Evolutionary conservation across 2,329 filamentous ascomycete species (phyloP).

Genomic region (Trichoderma pleuroti): DNA sequence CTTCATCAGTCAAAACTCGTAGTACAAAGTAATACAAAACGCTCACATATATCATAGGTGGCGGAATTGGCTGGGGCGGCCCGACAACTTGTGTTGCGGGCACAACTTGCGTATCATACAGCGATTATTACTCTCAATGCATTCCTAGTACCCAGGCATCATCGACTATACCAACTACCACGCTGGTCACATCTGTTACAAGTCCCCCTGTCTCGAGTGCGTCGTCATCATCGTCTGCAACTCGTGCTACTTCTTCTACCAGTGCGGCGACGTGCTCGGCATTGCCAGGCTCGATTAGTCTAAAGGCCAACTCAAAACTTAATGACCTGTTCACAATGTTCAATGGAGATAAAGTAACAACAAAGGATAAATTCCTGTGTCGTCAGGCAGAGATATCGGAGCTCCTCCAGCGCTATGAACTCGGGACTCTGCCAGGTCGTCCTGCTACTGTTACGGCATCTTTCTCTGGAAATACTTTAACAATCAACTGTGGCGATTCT

Average conservation of each 20-base stretch:
- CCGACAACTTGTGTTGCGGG: conserved; percentile 4
- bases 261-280: not conserved
- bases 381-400: not conserved
- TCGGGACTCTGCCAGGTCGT: conserved; percentile 1
- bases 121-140: not conserved
- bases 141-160: not conserved
- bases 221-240: not conserved
- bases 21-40: not conserved
- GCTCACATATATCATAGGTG: not conserved
- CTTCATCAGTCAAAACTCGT: not conserved
- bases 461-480: conserved; percentile 9
- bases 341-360: not conserved
- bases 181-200: not conserved
- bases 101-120: not conserved
- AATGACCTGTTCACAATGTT: conserved; percentile 6
- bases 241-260: not conserved
- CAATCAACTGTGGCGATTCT: not conserved
- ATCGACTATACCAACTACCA: not conserved
- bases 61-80: conserved; percentile 4
- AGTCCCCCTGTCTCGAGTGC: not conserved
- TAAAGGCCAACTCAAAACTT: not conserved
- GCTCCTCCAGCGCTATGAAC: conserved; percentile 4
- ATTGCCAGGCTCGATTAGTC: not conserved
- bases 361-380: not conserved
- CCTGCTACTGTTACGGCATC: not conserved